Conservation (phyloP, 768 basidiomycete genomes). For the Mycena galopus region DNA sequence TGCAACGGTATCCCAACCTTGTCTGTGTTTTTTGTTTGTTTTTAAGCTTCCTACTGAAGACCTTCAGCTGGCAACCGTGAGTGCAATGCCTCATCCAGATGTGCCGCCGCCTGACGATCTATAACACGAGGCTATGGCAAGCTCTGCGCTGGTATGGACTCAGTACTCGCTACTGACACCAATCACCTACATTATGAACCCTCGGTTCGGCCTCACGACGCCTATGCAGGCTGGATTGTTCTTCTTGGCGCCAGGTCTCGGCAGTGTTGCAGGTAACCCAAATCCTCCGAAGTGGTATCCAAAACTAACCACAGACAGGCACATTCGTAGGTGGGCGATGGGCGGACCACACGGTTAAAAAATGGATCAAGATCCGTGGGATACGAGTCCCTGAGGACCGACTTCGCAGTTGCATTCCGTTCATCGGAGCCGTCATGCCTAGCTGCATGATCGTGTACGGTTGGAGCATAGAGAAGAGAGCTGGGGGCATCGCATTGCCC, state of each 20-base stretch:
- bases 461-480: conserved; percentile 35
- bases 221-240: conserved; percentile 35
- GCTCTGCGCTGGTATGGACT: conserved; percentile 34
- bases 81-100: too few relatives aligned
- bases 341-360: conserved; percentile 36
- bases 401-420: conserved; percentile 31
- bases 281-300: too few relatives aligned
- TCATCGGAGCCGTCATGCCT: conserved; percentile 28
- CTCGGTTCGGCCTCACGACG: conserved; percentile 30
- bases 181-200: conserved; percentile 37
- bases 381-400: conserved; percentile 32
- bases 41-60: too few relatives aligned
- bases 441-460: conserved; percentile 35
- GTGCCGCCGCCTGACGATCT: too few relatives aligned
- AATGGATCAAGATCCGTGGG: conserved; percentile 35
- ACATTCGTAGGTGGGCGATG: conserved; percentile 34
- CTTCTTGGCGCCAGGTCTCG: conserved; percentile 32
- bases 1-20: conserved; percentile 34
- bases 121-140: conserved; percentile 7
- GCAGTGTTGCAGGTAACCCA: conserved; percentile 10
- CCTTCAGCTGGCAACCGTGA: too few relatives aligned
- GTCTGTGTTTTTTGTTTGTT: conserved; percentile 15
- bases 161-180: conserved; percentile 35
- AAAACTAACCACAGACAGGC: conserved; percentile 1
- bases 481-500: conserved; percentile 32